These are phyloP conservation scores for Flaveria linearis DNA, from an alignment of 129 eudicot genomes.

Conservation along the genomic window DNA sequence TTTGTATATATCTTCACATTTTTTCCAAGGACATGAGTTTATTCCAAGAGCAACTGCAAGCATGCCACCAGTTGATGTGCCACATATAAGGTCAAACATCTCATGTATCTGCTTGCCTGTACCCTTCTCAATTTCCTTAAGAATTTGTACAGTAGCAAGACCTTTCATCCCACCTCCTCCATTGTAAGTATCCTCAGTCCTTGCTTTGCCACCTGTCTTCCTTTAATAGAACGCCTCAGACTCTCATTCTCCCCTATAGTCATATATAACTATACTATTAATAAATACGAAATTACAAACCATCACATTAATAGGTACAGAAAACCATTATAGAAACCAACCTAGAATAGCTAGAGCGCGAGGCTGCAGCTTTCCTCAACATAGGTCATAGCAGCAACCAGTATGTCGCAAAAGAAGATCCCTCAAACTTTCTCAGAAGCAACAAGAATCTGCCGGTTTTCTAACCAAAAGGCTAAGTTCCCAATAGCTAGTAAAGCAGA, in stretches of 20 bases:
- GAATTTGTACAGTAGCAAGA: slow-evolving; percentile 85
- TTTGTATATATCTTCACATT: slow-evolving; percentile 95
- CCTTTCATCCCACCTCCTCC: slow-evolving; percentile 99
- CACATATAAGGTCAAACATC: slow-evolving; percentile 96
- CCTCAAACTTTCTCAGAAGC: slow-evolving; percentile 84
- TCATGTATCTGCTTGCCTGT: slow-evolving; percentile 92
- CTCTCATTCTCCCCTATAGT: slow-evolving; percentile 81
- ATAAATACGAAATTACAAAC: not conserved
- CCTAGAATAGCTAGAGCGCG: slow-evolving; percentile 87
- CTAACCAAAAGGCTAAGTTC: slow-evolving; percentile 72
- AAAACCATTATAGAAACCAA: slow-evolving; percentile 30
- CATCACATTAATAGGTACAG: not conserved
- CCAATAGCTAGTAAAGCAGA: slow-evolving; percentile 71
- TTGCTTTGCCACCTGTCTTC: slow-evolving; percentile 74
- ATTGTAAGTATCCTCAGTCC: slow-evolving; percentile 89
- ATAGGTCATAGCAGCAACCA: slow-evolving; percentile 55
- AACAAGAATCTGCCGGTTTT: slow-evolving; percentile 66
- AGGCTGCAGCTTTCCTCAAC: slow-evolving; percentile 81
- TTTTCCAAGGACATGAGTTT: slow-evolving; percentile 72
- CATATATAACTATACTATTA: slow-evolving; percentile 14
- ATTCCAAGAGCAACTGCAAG: slow-evolving; percentile 98
- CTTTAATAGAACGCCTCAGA: slow-evolving; percentile 73
- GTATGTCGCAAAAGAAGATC: slow-evolving; percentile 75
- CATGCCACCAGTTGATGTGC: slow-evolving; percentile 99
- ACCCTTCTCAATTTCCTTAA: slow-evolving; percentile 87